Percentiles rank a stretch among this genome's conserved stretches.
Conservation (phyloP, 257 asterid species). For the Dorcoceras hygrometricum region DNA sequence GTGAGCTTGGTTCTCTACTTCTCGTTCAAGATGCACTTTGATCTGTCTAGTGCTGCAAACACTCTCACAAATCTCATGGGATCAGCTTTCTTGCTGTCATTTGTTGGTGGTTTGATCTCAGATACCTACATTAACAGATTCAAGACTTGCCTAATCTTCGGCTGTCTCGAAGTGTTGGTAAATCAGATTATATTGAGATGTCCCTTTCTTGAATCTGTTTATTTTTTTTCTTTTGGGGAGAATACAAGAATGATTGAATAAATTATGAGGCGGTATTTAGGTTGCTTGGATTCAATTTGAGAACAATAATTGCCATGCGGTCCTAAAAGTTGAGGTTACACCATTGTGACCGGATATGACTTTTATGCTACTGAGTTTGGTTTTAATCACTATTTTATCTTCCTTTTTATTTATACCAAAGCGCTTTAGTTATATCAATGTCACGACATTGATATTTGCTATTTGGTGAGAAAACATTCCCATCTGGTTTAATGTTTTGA, state of each 20-base stretch:
- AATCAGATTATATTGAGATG: background rate
- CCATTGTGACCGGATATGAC: background rate
- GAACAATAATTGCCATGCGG: background rate
- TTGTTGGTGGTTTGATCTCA: constrained; percentile 62
- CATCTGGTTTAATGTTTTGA: background rate
- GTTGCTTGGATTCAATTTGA: background rate
- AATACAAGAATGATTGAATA: background rate
- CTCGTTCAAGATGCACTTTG: constrained; percentile 55
- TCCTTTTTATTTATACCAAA: background rate
- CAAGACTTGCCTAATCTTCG: constrained; percentile 47
- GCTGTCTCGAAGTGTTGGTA: constrained; percentile 48
- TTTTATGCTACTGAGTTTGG: background rate
- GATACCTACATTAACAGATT: constrained; percentile 59
- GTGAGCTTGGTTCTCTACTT: constrained; percentile 70
- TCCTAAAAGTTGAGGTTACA: background rate
- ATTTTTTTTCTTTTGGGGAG: background rate
- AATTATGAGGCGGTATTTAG: background rate
- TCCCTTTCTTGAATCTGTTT: background rate
- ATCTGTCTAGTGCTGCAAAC: constrained; percentile 55
- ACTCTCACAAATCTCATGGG: constrained; percentile 65
- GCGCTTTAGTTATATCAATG: background rate
- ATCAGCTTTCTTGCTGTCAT: constrained; percentile 51
- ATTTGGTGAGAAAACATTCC: background rate
- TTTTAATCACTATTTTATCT: background rate
- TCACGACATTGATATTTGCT: background rate